A percentile compares a stretch with the other conserved stretches of the same genome.
Conservation (phyloP, 805 yeast genomes). For the Candida vartiovaarae region DNA sequence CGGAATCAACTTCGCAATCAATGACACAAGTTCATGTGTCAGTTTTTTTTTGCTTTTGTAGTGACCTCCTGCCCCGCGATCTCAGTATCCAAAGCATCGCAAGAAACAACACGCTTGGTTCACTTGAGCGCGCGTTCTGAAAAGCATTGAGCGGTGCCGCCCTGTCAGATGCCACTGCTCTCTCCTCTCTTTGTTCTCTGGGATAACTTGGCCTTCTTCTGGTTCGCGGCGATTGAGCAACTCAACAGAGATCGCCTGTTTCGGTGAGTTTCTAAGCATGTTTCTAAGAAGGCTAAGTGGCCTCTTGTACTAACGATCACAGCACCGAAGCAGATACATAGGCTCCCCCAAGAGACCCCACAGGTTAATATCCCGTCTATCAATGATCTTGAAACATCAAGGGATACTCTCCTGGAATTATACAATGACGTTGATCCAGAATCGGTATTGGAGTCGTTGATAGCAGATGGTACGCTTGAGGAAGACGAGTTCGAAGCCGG, state of each 20-base stretch:
- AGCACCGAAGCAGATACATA: conserved; percentile 2
- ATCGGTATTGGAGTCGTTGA: neutral
- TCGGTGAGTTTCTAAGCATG: neutral
- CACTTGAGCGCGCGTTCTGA: no score
- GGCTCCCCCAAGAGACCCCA: neutral
- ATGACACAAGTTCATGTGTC: no score
- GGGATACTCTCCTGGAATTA: neutral
- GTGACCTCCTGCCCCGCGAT: no score
- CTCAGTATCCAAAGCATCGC: no score
- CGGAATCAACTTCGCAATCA: no score
- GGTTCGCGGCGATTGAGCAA: conserved; percentile 2
- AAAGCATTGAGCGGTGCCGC: no score
- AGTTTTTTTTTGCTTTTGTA: no score
- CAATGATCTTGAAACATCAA: neutral
- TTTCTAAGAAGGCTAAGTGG: neutral
- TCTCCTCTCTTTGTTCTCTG: neutral
- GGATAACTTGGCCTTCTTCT: conserved; percentile 1
- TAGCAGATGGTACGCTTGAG: neutral
- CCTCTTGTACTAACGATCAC: neutral
- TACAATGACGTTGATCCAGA: neutral
- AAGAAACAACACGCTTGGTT: no score
- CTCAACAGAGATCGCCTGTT: neutral
- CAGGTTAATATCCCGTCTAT: neutral
- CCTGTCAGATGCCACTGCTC: no score
- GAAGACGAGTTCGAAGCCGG: neutral